A percentile compares a stretch with the other conserved stretches of the same genome.
Conservation (phyloP, 1,284 basidiomycete species). For the Fomitopsis pinicola region DNA sequence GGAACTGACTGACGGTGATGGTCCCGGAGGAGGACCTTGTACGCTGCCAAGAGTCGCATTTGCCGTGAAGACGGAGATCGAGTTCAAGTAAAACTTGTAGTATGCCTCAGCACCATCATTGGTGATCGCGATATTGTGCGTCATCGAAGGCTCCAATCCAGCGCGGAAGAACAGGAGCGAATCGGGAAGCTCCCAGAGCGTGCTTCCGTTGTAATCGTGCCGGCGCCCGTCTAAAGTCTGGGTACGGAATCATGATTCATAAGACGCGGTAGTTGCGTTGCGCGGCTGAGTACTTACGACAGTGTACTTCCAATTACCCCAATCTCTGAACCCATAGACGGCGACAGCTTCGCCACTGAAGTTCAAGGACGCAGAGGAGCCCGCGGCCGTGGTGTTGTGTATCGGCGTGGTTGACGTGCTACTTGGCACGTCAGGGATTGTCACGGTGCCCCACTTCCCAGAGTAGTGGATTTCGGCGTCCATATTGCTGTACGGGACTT, state of each 20-base stretch:
- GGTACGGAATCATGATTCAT: neutral
- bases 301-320: constrained; percentile 24
- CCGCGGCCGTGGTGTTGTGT: constrained; percentile 18
- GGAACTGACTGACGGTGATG: neutral
- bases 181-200: constrained; percentile 29
- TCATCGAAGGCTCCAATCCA: constrained; percentile 27
- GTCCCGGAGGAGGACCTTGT: neutral
- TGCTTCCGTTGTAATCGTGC: constrained; percentile 26
- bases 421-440: constrained; percentile 23
- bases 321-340: constrained; percentile 23
- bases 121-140: constrained; percentile 24
- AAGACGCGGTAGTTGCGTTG: neutral
- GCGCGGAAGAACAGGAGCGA: constrained; percentile 30
- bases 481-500: constrained; percentile 18
- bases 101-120: constrained; percentile 3
- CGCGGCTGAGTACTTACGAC: constrained; percentile 18
- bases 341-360: constrained; percentile 26
- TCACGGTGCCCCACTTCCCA: constrained; percentile 21
- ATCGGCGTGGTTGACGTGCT: constrained; percentile 24
- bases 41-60: neutral
- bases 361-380: constrained; percentile 24
- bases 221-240: constrained; percentile 23
- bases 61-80: constrained; percentile 13
- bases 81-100: constrained; percentile 16
- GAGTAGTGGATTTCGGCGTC: constrained; percentile 25